These are phyloP conservation scores for Boletellus ananas DNA, from an alignment of 768 basidiomycete species.

Conservation along the genomic window DNA sequence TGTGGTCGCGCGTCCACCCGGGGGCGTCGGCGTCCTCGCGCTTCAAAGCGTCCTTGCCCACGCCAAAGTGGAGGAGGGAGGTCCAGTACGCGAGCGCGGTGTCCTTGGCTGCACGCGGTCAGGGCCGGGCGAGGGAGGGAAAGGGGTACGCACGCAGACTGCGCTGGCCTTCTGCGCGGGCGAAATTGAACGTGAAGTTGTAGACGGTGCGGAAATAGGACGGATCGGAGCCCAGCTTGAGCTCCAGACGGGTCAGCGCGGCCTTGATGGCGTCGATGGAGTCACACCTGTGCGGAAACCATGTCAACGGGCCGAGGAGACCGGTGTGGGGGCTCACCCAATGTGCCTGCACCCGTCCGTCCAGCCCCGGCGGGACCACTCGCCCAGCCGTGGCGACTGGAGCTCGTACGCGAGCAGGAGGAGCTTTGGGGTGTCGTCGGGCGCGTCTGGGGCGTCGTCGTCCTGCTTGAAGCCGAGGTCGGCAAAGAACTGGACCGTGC, in stretches of 20 bases:
- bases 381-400: slow-evolving; percentile 67
- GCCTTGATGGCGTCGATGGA: slow-evolving; percentile 57
- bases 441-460: slow-evolving; percentile 54
- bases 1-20: slow-evolving; percentile 59
- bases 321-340: slow-evolving; percentile 44
- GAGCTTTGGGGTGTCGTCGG: slow-evolving; percentile 74
- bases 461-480: slow-evolving; percentile 27
- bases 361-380: slow-evolving; percentile 72
- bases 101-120: slow-evolving; percentile 49
- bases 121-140: background rate
- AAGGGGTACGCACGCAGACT: slow-evolving; percentile 57
- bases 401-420: slow-evolving; percentile 80
- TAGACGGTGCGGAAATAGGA: slow-evolving; percentile 78
- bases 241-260: slow-evolving; percentile 50
- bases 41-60: slow-evolving; percentile 61
- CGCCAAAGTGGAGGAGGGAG: slow-evolving; percentile 70
- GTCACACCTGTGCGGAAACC: slow-evolving; percentile 51
- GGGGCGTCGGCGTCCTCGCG: slow-evolving; percentile 46
- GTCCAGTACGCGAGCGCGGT: slow-evolving; percentile 75
- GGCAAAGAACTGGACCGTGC: slow-evolving; percentile 69
- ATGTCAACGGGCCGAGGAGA: slow-evolving; percentile 2
- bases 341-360: slow-evolving; percentile 74
- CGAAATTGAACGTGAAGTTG: slow-evolving; percentile 77
- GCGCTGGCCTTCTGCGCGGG: slow-evolving; percentile 69
- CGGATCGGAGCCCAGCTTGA: slow-evolving; percentile 59